phyloP scores from a whole-genome alignment of 2,329 filamentous ascomycete species.

The Mollisiaceae sp. region DNA sequence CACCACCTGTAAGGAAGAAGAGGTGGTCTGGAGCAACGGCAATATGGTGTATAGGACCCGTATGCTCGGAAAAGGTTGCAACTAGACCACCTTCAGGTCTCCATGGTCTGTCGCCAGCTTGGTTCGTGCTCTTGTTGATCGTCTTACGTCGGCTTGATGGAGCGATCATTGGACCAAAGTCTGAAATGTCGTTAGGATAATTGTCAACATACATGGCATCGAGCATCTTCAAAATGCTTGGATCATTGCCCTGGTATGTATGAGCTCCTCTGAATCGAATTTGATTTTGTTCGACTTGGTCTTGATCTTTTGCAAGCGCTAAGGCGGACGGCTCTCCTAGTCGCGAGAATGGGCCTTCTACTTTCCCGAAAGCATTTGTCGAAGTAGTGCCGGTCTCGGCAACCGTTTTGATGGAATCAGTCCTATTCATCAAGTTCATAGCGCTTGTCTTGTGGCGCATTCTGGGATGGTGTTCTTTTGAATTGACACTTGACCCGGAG shows the following conservation, averaged over 20 bases:
- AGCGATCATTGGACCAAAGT: slow-evolving; percentile 82
- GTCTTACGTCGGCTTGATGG: slow-evolving; percentile 64
- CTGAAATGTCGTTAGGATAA: slow-evolving; percentile 66
- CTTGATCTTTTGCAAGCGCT: slow-evolving; percentile 45
- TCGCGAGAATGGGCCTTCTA: slow-evolving; percentile 55
- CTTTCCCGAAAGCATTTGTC: slow-evolving; percentile 67
- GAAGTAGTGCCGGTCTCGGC: slow-evolving; percentile 70
- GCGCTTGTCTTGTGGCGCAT: slow-evolving; percentile 65
- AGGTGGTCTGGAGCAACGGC: slow-evolving; percentile 85
- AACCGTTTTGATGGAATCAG: slow-evolving; percentile 61
- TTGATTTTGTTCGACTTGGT: slow-evolving; percentile 43
- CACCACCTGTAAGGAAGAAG: slow-evolving; percentile 93
- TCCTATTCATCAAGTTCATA: slow-evolving; percentile 63
- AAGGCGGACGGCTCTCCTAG: slow-evolving; percentile 45
- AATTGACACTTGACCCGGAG: slow-evolving; percentile 39
- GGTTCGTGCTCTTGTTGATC: slow-evolving; percentile 44
- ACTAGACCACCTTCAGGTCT: slow-evolving; percentile 83
- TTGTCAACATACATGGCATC: slow-evolving; percentile 84
- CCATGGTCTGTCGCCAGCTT: slow-evolving; percentile 66
- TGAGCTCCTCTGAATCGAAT: slow-evolving; percentile 69
- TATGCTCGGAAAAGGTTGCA: slow-evolving; percentile 88
- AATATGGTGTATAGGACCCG: slow-evolving; percentile 79
- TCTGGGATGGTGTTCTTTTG: slow-evolving; percentile 45
- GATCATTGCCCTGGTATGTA: slow-evolving; percentile 82
- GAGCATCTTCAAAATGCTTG: slow-evolving; percentile 71